Percentiles rank a stretch among this genome's conserved stretches.
phyloP scores from a whole-genome alignment of 805 yeast species.

The Yarrowia sp. region DNA sequence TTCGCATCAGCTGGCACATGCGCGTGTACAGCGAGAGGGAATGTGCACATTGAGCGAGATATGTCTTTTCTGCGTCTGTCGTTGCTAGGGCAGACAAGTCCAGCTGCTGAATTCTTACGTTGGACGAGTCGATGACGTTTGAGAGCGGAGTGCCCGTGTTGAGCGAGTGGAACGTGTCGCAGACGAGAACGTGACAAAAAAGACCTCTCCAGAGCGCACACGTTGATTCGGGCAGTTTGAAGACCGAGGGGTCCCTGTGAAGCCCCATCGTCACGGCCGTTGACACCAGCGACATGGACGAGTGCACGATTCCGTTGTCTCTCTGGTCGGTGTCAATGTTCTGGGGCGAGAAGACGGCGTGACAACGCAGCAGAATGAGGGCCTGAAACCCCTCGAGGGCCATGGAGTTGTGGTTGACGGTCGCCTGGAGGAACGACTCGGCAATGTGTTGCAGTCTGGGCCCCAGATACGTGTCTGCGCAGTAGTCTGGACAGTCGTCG shows the following conservation, averaged over 20 bases:
- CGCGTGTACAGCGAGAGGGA: not conserved
- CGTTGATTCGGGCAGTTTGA: not conserved
- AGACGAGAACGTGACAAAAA: conserved; percentile 1
- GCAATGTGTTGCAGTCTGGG: conserved; percentile 2
- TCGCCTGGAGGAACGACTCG: conserved; percentile 5
- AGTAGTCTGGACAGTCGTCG: conserved; percentile 11
- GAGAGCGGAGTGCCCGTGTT: conserved; percentile 1
- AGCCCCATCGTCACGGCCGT: conserved; percentile 10
- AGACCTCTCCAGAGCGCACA: conserved; percentile 6
- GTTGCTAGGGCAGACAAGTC: conserved; percentile 2
- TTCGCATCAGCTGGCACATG: not conserved
- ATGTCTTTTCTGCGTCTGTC: conserved; percentile 1
- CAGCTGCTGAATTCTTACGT: not conserved
- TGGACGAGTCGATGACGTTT: conserved; percentile 9
- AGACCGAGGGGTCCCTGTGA: conserved; percentile 12
- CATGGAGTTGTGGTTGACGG: conserved; percentile 7
- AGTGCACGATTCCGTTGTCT: conserved; percentile 15
- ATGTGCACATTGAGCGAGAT: conserved; percentile 3
- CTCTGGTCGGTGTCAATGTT: conserved; percentile 12
- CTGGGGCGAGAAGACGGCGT: conserved; percentile 12
- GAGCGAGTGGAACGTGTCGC: conserved; percentile 8
- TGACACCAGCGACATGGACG: not conserved
- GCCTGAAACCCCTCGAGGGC: conserved; percentile 16
- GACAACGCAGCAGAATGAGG: not conserved
- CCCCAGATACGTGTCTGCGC: conserved; percentile 9